phyloP scores from a whole-genome alignment of 139 green algal genomes.

The Chlamydomonas schloesseri region DNA sequence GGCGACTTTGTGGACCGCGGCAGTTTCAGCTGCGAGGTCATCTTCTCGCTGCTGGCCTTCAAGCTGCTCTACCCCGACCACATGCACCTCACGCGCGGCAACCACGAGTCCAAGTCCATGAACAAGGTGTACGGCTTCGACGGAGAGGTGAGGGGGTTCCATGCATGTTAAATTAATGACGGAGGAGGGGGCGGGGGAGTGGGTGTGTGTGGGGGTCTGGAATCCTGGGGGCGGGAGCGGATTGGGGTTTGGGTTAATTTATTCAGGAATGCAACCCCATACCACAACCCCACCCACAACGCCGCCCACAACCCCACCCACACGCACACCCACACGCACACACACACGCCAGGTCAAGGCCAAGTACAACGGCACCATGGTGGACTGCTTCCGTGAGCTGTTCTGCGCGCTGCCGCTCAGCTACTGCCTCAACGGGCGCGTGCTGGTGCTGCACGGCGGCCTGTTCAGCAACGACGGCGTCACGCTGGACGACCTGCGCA shows the following conservation, averaged over 20 bases:
- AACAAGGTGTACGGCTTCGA: constrained; percentile 98
- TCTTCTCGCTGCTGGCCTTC: constrained; percentile 94
- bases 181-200: neutral
- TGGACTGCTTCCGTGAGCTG: constrained; percentile 92
- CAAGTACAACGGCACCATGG: constrained; percentile 87
- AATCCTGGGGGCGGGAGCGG: too few relatives aligned
- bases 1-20: constrained; percentile 98
- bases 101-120: constrained; percentile 97
- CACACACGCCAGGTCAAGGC: constrained; percentile 72
- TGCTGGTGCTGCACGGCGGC: constrained; percentile 96
- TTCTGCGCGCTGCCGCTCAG: constrained; percentile 94
- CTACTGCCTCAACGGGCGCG: constrained; percentile 82
- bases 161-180: too few relatives aligned
- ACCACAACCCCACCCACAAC: too few relatives aligned
- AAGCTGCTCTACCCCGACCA: constrained; percentile 85
- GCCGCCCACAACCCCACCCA: neutral
- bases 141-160: constrained; percentile 86
- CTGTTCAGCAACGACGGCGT: constrained; percentile 91
- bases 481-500: constrained; percentile 89
- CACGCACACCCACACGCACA: neutral
- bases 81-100: constrained; percentile 93
- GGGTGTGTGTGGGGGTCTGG: too few relatives aligned
- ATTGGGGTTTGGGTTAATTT: too few relatives aligned
- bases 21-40: constrained; percentile 93
- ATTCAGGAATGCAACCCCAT: too few relatives aligned